Conservation (phyloP, 495 filamentous ascomycete species). For the Hypoxylon rickii region DNA sequence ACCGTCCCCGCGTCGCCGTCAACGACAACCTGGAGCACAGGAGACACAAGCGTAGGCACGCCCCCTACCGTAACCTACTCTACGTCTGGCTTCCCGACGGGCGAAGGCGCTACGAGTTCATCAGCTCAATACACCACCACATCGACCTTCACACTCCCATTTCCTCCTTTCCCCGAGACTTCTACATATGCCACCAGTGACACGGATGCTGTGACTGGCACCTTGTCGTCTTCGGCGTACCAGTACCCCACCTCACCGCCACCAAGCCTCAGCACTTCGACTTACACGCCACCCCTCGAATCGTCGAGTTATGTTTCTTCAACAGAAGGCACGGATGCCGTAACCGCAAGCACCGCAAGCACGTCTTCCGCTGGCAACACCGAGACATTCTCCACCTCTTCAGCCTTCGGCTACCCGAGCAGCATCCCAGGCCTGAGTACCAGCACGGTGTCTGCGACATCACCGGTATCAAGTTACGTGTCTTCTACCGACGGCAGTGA, state of each 20-base stretch:
- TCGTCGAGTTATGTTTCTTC: conserved; percentile 6
- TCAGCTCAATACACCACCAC: conserved; percentile 4
- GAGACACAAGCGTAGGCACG: conserved; percentile 14
- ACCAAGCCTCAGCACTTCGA: conserved; percentile 1
- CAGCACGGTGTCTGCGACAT: conserved; percentile 4
- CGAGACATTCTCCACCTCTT: conserved; percentile 21
- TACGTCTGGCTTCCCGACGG: neutral
- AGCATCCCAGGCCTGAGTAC: conserved; percentile 1
- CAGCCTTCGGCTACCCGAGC: conserved; percentile 21
- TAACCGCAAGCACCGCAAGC: neutral
- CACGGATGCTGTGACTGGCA: conserved; percentile 16
- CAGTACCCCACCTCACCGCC: conserved; percentile 9
- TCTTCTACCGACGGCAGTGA: conserved; percentile 19
- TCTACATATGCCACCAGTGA: conserved; percentile 6
- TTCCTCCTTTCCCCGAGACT: neutral
- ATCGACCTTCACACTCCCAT: conserved; percentile 5
- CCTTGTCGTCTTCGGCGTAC: conserved; percentile 8
- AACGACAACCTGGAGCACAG: conserved; percentile 9
- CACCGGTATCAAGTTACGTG: conserved; percentile 3
- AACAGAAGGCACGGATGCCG: conserved; percentile 5
- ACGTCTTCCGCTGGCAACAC: conserved; percentile 7
- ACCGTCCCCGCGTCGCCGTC: conserved; percentile 17
- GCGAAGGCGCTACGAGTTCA: neutral
- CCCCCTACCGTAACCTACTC: conserved; percentile 1
- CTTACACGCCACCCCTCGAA: neutral